Conservation (phyloP, 2,329 filamentous ascomycete species). For the Metarhizium brunneum region DNA sequence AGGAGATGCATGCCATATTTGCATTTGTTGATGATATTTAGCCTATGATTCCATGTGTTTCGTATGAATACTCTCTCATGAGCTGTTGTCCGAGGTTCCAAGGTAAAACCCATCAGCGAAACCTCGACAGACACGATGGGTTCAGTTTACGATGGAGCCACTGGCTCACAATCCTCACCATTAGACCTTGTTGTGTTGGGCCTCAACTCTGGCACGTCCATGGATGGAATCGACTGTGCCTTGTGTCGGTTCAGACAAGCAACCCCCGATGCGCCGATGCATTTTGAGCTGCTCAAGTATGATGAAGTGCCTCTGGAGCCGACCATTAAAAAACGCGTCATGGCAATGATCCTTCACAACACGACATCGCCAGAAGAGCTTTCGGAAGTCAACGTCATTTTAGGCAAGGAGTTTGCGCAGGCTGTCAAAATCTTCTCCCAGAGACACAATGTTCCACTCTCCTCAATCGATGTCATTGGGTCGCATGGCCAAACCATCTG, state of each 20-base stretch:
- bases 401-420: constrained; percentile 46
- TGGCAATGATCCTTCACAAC: constrained; percentile 47
- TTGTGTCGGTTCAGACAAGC: constrained; percentile 47
- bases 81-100: background rate
- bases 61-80: background rate
- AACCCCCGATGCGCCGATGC: constrained; percentile 40
- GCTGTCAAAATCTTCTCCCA: constrained; percentile 41
- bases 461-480: constrained; percentile 43
- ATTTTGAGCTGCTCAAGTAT: constrained; percentile 48
- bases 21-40: too few relatives aligned
- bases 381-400: constrained; percentile 45
- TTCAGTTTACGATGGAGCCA: background rate
- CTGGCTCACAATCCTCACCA: constrained; percentile 7
- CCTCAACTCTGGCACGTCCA: constrained; percentile 38
- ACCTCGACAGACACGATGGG: background rate
- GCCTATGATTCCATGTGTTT: too few relatives aligned
- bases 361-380: constrained; percentile 42
- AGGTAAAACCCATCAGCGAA: background rate
- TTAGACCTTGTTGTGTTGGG: constrained; percentile 45
- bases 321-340: constrained; percentile 44
- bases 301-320: constrained; percentile 45
- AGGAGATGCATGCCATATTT: background rate
- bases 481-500: constrained; percentile 52
- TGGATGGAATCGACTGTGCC: constrained; percentile 50
- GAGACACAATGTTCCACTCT: constrained; percentile 30